These are phyloP conservation scores for Tuctoria greenei DNA, from an alignment of 176 grass and related monocot species.

Conservation along the genomic window DNA sequence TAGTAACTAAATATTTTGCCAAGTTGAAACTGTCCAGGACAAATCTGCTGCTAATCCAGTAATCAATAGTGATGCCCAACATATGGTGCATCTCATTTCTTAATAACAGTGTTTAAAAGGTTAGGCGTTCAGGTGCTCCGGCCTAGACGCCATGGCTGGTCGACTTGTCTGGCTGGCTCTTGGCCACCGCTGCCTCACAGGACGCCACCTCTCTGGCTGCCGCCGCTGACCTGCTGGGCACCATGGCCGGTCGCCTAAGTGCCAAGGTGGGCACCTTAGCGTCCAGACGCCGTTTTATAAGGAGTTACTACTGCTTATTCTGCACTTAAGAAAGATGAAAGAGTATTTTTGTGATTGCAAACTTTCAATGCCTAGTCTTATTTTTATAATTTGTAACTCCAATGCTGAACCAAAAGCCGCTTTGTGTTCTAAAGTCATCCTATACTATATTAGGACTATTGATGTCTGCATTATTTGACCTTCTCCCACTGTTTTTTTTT, in stretches of 20 bases:
- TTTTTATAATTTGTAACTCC: neutral
- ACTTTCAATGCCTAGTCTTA: slow-evolving; percentile 19
- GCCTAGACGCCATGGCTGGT: too few species aligned
- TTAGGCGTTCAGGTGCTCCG: too few species aligned
- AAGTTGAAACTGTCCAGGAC: neutral
- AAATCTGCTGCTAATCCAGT: neutral
- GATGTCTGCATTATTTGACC: neutral
- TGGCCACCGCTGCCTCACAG: too few species aligned
- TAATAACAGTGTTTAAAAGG: too few species aligned
- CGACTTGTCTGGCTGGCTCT: too few species aligned
- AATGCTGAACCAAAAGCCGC: neutral
- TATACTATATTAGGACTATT: neutral
- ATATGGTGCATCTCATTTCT: neutral
- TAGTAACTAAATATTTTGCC: neutral
- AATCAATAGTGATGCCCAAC: neutral
- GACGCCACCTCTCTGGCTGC: too few species aligned
- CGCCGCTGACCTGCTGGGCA: too few species aligned
- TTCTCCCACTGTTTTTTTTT: neutral
- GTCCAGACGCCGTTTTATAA: too few species aligned
- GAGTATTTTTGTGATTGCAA: neutral
- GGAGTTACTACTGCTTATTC: neutral
- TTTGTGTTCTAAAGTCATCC: neutral
- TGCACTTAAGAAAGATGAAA: slow-evolving; percentile 3
- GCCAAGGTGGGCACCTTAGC: too few species aligned
- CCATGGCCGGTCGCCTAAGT: too few species aligned